Conservation (phyloP, 2,329 filamentous ascomycete species). For the Pestalotiopsis sp. region DNA sequence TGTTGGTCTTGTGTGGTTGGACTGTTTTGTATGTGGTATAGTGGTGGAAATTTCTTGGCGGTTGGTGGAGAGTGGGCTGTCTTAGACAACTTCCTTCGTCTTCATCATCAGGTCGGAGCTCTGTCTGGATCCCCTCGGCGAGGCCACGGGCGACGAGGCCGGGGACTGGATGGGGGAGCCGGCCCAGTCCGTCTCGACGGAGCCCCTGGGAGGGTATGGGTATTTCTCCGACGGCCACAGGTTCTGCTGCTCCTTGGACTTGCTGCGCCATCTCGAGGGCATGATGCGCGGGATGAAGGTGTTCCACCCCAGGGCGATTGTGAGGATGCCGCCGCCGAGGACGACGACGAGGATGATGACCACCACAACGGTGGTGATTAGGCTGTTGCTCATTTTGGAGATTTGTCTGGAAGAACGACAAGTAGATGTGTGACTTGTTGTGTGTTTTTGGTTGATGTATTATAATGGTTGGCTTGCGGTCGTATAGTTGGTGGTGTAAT, state of each 20-base stretch:
- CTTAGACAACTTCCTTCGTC: constrained; percentile 3
- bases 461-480: not conserved
- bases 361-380: constrained; percentile 7
- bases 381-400: not conserved
- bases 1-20: not conserved
- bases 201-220: not conserved
- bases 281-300: not conserved
- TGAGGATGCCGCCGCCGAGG: constrained; percentile 1
- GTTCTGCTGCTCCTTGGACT: constrained; percentile 1
- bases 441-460: not conserved
- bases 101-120: constrained; percentile 6
- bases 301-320: constrained; percentile 8
- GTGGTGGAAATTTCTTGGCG: not conserved
- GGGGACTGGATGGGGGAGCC: constrained; percentile 7
- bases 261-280: not conserved
- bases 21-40: not conserved
- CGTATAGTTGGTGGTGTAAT: not conserved
- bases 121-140: constrained; percentile 7
- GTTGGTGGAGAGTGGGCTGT: not conserved
- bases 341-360: constrained; percentile 8
- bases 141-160: constrained; percentile 6
- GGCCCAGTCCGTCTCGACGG: constrained; percentile 9
- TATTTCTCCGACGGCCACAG: not conserved
- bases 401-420: not conserved
- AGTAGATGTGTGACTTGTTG: not conserved